Evolutionary conservation across 768 basidiomycete species (phyloP).

Genomic region (Amanita exitialis): DNA sequence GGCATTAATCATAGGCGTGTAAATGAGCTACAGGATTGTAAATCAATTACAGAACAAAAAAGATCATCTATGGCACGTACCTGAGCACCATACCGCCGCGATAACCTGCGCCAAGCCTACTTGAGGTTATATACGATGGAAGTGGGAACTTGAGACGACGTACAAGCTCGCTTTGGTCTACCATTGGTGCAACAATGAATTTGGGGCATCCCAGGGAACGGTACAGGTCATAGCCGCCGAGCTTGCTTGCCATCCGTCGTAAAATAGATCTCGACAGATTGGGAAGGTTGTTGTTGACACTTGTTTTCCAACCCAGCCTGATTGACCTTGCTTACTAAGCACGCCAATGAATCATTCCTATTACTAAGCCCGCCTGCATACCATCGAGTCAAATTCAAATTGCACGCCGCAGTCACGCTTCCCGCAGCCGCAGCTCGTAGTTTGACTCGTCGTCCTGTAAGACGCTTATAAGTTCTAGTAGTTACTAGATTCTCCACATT

Average conservation of each 20-base stretch:
- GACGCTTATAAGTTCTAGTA: too few species aligned
- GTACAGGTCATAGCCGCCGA: conserved; percentile 80
- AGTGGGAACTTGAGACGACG: conserved; percentile 18
- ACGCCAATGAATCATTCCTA: too few species aligned
- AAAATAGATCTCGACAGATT: neutral
- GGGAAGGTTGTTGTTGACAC: neutral
- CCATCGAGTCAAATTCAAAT: too few species aligned
- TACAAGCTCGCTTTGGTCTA: conserved; percentile 94
- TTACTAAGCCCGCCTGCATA: too few species aligned
- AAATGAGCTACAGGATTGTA: conserved; percentile 48
- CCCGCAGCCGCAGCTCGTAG: too few species aligned
- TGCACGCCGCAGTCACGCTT: too few species aligned
- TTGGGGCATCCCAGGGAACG: conserved; percentile 74
- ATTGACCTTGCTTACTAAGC: too few species aligned
- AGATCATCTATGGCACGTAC: conserved; percentile 24
- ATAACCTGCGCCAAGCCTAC: conserved; percentile 85
- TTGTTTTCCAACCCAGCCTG: neutral
- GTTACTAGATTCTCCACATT: too few species aligned
- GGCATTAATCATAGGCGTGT: conserved; percentile 98
- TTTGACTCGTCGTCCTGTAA: too few species aligned
- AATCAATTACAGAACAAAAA: neutral
- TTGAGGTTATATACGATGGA: neutral
- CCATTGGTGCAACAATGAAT: conserved; percentile 95
- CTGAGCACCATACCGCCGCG: conserved; percentile 74
- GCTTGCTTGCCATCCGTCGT: conserved; percentile 24